Percentiles rank a stretch among this genome's conserved stretches.
Conservation (phyloP, 192 early-diverging fungal genomes). For the Chytriomyces sp. region DNA sequence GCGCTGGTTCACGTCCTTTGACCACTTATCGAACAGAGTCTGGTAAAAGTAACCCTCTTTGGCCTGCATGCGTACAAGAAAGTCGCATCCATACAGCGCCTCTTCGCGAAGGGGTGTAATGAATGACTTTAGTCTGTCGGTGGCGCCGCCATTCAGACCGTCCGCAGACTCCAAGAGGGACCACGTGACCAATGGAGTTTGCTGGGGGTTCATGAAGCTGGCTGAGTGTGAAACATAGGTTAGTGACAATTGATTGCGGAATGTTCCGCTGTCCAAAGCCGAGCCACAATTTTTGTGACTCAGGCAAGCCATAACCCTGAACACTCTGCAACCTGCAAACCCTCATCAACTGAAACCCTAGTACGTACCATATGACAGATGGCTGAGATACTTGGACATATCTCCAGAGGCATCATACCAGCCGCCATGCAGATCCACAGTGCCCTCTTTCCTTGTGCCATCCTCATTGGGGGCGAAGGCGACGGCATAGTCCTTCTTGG, state of each 20-base stretch:
- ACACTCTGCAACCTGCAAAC: no score
- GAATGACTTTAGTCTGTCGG: conserved; percentile 14
- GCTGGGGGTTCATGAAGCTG: conserved; percentile 30
- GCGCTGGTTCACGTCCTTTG: conserved; percentile 24
- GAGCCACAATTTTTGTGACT: no score
- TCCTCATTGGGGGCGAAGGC: not conserved
- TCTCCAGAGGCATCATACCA: conserved; percentile 16
- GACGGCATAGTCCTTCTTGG: conserved; percentile 8
- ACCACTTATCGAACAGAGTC: conserved; percentile 28
- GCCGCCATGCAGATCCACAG: conserved; percentile 4
- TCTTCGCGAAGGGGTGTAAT: conserved; percentile 18
- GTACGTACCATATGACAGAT: conserved; percentile 13
- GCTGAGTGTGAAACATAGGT: not conserved
- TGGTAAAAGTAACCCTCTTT: conserved; percentile 25
- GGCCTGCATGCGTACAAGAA: conserved; percentile 21
- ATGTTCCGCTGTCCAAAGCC: not conserved
- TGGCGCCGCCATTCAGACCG: not conserved
- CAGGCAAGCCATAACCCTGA: no score
- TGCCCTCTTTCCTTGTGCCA: not conserved
- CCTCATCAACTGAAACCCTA: no score
- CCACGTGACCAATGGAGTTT: conserved; percentile 16
- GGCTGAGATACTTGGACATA: conserved; percentile 13
- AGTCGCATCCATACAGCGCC: conserved; percentile 20
- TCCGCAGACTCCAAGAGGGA: conserved; percentile 1
- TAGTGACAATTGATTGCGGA: not conserved